Evolutionary conservation across 495 filamentous ascomycete species (phyloP), one percentile per base, ranked within the genome.

Genomic region (Penicilliopsis zonata): DNA sequence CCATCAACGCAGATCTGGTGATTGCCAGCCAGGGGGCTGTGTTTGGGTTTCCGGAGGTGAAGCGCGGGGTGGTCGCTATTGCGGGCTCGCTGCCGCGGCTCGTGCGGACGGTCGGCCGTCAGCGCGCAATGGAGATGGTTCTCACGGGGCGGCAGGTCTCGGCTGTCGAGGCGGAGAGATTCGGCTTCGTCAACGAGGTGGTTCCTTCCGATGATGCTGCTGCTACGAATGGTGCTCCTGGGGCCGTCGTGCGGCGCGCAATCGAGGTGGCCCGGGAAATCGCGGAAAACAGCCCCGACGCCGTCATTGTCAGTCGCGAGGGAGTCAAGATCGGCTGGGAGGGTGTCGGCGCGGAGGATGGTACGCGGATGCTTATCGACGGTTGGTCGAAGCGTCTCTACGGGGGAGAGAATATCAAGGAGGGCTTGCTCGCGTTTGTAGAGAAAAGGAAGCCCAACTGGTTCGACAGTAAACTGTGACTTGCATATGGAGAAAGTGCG

Each of bases 381-480:
- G 71, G 66, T 4, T 67, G 72, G 70, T 80, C 66, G 47, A 56
- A 46, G 39, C 50, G 63, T 47, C 65, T 94, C 42, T 61, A 76
- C 34, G 63, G 51, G 14, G 85, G 82, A 4, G 74, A 83, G 56
- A 92, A 92, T 64, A 78, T 84, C 42, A 71, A 63, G 50, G 86
- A 92, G 59, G 86, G 84, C 0, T 53, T 92, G 32, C 63, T 42
- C 60, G 80, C 79, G 34, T 93, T 94, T 67, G 73, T 82, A 34
- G 83, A 88, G 70, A 86, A 75, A 65, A 70, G 82, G 59, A 67
- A 69, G 57, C 74, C 82, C 17, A 63, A 58, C 37, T 92, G 86
- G 84, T 68, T 65, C 49, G 67, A 77, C 49, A 81, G 78, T 54
- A 90, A 88, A 62, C 43, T 94, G 49, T 93, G 34, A 40, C 25